Conservation (phyloP, 2,329 filamentous ascomycete genomes). For the Colletotrichum navitas region DNA sequence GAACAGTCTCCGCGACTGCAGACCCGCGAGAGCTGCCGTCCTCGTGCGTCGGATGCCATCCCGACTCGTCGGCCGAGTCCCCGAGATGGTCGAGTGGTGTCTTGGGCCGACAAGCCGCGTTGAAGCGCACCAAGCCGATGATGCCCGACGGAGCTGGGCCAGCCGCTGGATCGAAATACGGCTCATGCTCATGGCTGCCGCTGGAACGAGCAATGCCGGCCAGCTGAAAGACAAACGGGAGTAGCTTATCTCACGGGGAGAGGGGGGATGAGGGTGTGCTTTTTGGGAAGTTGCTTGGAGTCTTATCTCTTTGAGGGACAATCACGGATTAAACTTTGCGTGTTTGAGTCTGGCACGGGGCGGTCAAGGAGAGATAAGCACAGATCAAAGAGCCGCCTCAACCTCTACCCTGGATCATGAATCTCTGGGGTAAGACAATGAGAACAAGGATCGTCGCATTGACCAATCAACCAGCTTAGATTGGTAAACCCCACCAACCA, state of each 20-base stretch:
- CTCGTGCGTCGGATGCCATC: neutral
- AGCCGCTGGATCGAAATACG: constrained; percentile 35
- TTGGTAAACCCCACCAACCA: constrained; percentile 28
- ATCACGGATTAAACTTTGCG: constrained; percentile 4
- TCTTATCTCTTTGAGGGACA: neutral
- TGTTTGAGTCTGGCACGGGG: constrained; percentile 12
- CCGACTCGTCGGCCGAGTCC: constrained; percentile 20
- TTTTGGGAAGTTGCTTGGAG: neutral
- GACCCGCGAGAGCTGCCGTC: neutral
- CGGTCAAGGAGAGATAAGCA: constrained; percentile 37
- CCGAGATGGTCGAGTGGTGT: constrained; percentile 2
- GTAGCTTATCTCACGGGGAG: neutral
- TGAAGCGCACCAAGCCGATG: constrained; percentile 37
- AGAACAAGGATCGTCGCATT: constrained; percentile 15
- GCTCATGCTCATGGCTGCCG: constrained; percentile 33
- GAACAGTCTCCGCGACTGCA: constrained; percentile 12
- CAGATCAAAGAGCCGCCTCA: constrained; percentile 15
- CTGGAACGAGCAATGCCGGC: constrained; percentile 10
- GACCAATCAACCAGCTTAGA: constrained; percentile 32
- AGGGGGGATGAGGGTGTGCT: no score
- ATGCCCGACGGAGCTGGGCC: constrained; percentile 36
- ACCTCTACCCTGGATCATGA: constrained; percentile 15
- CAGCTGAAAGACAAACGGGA: neutral
- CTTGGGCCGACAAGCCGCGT: constrained; percentile 26
- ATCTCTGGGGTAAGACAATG: constrained; percentile 39